Conservation (phyloP, 2,329 filamentous ascomycete species). For the Colletotrichum gloeosporioides region DNA sequence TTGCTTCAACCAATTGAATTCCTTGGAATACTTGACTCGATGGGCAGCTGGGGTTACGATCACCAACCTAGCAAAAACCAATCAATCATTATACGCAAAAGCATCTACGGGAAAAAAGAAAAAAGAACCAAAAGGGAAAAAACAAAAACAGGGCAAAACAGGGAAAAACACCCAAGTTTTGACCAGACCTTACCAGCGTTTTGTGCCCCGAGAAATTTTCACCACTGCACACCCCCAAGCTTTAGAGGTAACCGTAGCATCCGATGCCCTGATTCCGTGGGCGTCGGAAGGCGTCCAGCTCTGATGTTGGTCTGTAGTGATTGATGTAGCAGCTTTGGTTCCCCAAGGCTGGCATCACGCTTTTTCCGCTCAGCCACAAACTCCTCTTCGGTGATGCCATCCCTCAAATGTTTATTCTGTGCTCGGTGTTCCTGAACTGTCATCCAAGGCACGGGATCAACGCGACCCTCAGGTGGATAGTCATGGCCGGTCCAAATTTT, state of each 20-base stretch:
- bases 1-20: neutral
- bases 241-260: constrained; percentile 41
- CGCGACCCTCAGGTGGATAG: constrained; percentile 47
- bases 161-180: neutral
- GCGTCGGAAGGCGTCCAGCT: constrained; percentile 46
- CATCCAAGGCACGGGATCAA: constrained; percentile 41
- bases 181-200: neutral
- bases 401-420: constrained; percentile 53
- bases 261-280: constrained; percentile 31
- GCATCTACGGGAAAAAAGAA: neutral
- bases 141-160: too few relatives aligned
- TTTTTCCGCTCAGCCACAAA: constrained; percentile 48
- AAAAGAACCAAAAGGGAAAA: too few relatives aligned
- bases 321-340: constrained; percentile 53
- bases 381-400: constrained; percentile 43
- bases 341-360: constrained; percentile 47
- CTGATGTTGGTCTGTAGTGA: constrained; percentile 59
- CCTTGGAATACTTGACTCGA: neutral
- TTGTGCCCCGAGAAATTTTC: neutral
- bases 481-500: constrained; percentile 62
- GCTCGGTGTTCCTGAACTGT: constrained; percentile 50
- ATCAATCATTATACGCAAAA: neutral
- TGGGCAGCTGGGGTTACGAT: neutral
- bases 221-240: constrained; percentile 56
- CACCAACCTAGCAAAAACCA: neutral